Percentiles rank a stretch among this genome's conserved stretches.
Conservation (phyloP, 106 monocot species). For the Dendrobium officinale region DNA sequence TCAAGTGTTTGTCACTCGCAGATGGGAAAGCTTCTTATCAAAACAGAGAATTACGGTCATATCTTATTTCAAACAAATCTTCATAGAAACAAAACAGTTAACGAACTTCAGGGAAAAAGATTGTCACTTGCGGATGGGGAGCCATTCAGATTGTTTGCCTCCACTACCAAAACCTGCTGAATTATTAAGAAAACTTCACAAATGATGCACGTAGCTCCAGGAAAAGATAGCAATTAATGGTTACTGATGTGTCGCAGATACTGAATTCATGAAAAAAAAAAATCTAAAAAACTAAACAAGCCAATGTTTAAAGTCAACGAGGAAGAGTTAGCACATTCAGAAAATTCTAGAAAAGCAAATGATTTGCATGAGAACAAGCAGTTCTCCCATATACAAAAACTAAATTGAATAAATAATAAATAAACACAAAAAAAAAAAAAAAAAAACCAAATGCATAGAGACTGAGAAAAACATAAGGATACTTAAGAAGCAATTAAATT, state of each 20-base stretch:
- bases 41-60: background rate
- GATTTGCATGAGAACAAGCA: background rate
- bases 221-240: slow-evolving; percentile 12
- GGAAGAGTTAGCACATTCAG: background rate
- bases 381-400: background rate
- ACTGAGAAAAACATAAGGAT: background rate
- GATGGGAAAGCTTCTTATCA: slow-evolving; percentile 13
- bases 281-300: background rate
- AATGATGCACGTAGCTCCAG: background rate
- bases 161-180: slow-evolving; percentile 44
- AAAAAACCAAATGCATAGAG: too few species aligned
- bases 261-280: background rate
- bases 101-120: slow-evolving; percentile 20
- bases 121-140: background rate
- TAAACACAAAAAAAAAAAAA: too few species aligned
- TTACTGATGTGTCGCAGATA: background rate
- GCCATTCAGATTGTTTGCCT: slow-evolving; percentile 5
- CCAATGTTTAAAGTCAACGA: background rate
- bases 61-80: slow-evolving; percentile 8
- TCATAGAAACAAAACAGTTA: slow-evolving; percentile 19
- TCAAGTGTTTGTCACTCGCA: background rate
- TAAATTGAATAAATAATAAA: background rate
- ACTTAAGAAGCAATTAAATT: too few species aligned
- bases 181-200: slow-evolving; percentile 13
- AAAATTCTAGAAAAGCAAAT: background rate